Base-by-base conservation (phyloP, 2,329 filamentous ascomycete species). In the Penicillium janthinellum region DNA sequence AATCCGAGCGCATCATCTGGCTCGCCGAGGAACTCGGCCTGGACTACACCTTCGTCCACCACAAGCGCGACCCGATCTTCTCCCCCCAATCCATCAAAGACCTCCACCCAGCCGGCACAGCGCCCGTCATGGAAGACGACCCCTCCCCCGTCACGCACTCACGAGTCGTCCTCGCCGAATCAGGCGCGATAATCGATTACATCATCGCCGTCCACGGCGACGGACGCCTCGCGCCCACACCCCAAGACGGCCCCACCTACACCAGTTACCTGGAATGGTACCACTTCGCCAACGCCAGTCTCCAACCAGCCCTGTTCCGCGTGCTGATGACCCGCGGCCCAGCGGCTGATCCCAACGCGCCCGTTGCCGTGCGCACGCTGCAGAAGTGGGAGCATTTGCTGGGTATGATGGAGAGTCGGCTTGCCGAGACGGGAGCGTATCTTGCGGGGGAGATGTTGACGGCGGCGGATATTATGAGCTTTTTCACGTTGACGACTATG, bases 1-100 rank as follows among this genome's bases (percentile, higher is more conserved):
- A 69, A 54, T 69, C 67, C 37, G 67, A 69, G 64, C 67, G 67
- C 39, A 65, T 69, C 8, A 58, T 69, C 47, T 69, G 67, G 65
- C 65, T 69, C 35, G 65, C 65, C 14, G 67, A 69, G 49, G 66
- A 68, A 37, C 66, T 68, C 39, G 56, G 55, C 44, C 47, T 68
- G 11, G 53, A 66, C 12, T 68, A 67, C 25, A 48, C 64, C 25
- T 61, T 57, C 35, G 65, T 67, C 7, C 57, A 58, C 25, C 65
- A 68, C 58, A 65, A 67, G n/a, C 62, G 66, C n/a, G 61, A 64
- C 15, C 66, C 66, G 10, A 39, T 67, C 4, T 55, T 68, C 45
- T 35, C 66, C 10, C 66, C 66, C 6, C 56, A 67, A 53, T 68
- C 66, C 4, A 42, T 68, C 47, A 65, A 64, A 54, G 61, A 67